phyloP scores from a whole-genome alignment of 345 rosid species.

The Aquilaria yunnanensis region DNA sequence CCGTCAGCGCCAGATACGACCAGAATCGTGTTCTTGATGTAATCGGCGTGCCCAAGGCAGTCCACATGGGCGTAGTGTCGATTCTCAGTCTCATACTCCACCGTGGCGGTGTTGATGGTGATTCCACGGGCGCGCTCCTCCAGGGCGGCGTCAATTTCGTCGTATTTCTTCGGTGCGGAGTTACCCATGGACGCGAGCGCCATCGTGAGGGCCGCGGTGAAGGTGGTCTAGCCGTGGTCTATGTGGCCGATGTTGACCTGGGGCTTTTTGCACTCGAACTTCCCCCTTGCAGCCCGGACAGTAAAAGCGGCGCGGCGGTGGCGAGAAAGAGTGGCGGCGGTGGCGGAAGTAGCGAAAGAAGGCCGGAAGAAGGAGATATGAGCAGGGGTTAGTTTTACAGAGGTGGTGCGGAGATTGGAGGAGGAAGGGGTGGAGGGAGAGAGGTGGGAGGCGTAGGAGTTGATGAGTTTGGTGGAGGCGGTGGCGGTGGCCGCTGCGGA shows the following conservation, averaged over 20 bases:
- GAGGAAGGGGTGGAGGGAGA: slow-evolving; percentile 21
- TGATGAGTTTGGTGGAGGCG: slow-evolving; percentile 37
- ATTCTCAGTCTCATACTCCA: slow-evolving; percentile 62
- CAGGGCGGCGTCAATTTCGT: slow-evolving; percentile 76
- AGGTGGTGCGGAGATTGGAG: no score
- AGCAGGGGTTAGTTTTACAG: slow-evolving; percentile 29
- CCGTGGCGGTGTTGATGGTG: slow-evolving; percentile 74
- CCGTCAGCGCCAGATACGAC: no score
- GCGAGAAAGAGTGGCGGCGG: slow-evolving; percentile 22
- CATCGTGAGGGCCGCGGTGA: no score
- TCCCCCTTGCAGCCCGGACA: slow-evolving; percentile 74
- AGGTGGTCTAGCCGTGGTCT: slow-evolving; percentile 84
- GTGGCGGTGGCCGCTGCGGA: slow-evolving; percentile 34
- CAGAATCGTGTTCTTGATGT: no score
- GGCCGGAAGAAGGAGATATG: slow-evolving; percentile 56
- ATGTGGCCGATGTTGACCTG: slow-evolving; percentile 77
- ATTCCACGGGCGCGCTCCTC: slow-evolving; percentile 77
- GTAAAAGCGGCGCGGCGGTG: no score
- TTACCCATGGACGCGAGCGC: slow-evolving; percentile 48
- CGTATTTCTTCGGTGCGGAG: slow-evolving; percentile 58
- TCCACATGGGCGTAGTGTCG: slow-evolving; percentile 79
- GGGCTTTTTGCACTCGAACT: slow-evolving; percentile 78
- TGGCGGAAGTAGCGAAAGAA: slow-evolving; percentile 28
- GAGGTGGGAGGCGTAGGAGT: slow-evolving; percentile 31
- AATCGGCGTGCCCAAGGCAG: no score